Evolutionary conservation across 192 early-diverging fungal species (phyloP).

Genomic region (Rhizoclosmatium globosum): DNA sequence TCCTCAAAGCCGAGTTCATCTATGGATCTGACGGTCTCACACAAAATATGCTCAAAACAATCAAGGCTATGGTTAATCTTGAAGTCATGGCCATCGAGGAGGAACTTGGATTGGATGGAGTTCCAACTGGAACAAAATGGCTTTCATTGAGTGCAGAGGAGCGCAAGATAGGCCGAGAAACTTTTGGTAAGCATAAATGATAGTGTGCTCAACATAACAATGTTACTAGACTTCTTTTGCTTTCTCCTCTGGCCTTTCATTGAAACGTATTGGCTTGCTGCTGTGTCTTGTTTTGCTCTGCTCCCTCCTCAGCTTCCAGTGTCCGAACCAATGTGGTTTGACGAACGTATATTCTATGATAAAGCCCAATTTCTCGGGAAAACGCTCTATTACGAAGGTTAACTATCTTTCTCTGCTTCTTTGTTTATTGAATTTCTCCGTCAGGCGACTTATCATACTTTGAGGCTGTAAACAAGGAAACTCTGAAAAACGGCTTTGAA

Average conservation of each 20-base stretch:
- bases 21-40: constrained; percentile 78
- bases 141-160: constrained; percentile 54
- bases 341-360: constrained; percentile 74
- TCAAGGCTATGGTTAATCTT: constrained; percentile 60
- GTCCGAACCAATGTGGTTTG: constrained; percentile 64
- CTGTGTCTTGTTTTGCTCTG: constrained; percentile 61
- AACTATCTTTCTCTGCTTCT: constrained; percentile 38
- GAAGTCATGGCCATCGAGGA: constrained; percentile 54
- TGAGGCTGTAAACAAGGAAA: constrained; percentile 87
- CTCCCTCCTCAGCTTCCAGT: constrained; percentile 34
- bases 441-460: constrained; percentile 70
- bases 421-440: background rate
- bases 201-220: background rate
- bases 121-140: constrained; percentile 38
- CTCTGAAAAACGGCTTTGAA: constrained; percentile 78
- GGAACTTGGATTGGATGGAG: constrained; percentile 31
- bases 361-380: constrained; percentile 80
- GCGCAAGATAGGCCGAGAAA: constrained; percentile 57
- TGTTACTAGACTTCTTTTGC: constrained; percentile 73
- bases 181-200: constrained; percentile 51
- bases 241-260: constrained; percentile 90
- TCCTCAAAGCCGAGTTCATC: constrained; percentile 84
- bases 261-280: constrained; percentile 87
- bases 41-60: constrained; percentile 67
- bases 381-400: constrained; percentile 85